Base-by-base conservation (phyloP, 1,284 basidiomycete genomes). In the Stereum hirsutum region DNA sequence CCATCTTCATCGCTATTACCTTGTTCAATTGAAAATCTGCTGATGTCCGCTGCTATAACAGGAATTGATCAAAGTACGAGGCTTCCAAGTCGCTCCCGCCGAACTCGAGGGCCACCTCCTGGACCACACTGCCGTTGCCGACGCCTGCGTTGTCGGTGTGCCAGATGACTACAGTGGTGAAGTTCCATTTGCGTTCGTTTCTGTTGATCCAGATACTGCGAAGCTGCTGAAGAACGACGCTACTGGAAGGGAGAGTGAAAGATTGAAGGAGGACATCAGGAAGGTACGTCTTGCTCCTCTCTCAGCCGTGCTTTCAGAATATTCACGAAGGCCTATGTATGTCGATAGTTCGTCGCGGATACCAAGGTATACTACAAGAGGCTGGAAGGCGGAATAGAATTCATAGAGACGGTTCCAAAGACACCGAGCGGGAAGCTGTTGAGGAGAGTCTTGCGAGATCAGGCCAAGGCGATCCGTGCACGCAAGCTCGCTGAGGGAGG, bases 331-430 rank as follows among this genome's bases (percentile, higher is more conserved):
- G n/a, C n/a, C n/a, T n/a, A n/a, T n/a, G n/a, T n/a, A n/a, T n/a
- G n/a, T n/a, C n/a, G n/a, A n/a, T n/a, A n/a, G n/a, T n/a, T n/a
- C n/a, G n/a, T n/a, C n/a, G n/a, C n/a, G n/a, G 81, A 84, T 47
- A 60, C 69, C 45, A 90, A 89, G 59, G 66, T 75, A 8, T 63
- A 68, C 26, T 89, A 89, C 63, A 89, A 90, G 59, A 71, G 70
- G 49, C 62, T 90, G 0, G 66, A 69, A 8, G 81, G 76, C 14
- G 84, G 80, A 3, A 68, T 89, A 5, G 75, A 78, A 52, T 80
- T 88, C 47, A 64, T 84, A 21, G 74, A 84, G 36, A 61, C 54
- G 0, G 76, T 89, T 40, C 84, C 84, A 4, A 88, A 81, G 67
- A 85, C 78, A 52, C 77, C 83, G 6, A 80, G 77, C 33, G 82